Conservation (phyloP, 2,329 filamentous ascomycete genomes). For the Monosporascus sp. region DNA sequence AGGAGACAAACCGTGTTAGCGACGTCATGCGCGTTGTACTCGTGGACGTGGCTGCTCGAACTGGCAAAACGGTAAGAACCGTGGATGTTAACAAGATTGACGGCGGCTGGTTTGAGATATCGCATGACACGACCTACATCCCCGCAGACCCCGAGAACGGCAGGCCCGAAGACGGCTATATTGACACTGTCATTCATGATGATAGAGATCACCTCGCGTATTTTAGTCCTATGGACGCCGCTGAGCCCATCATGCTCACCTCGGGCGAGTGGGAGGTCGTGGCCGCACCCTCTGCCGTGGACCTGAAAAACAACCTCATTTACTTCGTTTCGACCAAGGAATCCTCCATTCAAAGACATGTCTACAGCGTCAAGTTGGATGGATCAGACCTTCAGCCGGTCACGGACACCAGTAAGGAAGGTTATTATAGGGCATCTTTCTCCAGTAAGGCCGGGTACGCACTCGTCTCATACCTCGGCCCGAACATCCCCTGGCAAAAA, state of each 20-base stretch:
- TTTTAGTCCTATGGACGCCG: slow-evolving; percentile 80
- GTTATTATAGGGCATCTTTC: slow-evolving; percentile 79
- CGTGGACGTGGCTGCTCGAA: slow-evolving; percentile 69
- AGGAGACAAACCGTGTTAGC: slow-evolving; percentile 91
- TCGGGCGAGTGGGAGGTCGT: slow-evolving; percentile 91
- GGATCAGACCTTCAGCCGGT: slow-evolving; percentile 68
- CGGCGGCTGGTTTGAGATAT: slow-evolving; percentile 95
- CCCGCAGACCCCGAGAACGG: slow-evolving; percentile 76
- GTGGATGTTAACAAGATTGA: slow-evolving; percentile 80
- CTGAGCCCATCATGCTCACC: slow-evolving; percentile 79
- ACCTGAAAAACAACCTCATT: slow-evolving; percentile 77
- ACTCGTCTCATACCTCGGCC: slow-evolving; percentile 78
- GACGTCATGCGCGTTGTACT: slow-evolving; percentile 84
- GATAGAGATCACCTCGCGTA: slow-evolving; percentile 90
- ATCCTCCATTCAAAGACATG: slow-evolving; percentile 81
- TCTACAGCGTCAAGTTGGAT: slow-evolving; percentile 84
- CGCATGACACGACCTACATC: slow-evolving; percentile 78
- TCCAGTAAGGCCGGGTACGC: slow-evolving; percentile 77
- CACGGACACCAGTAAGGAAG: slow-evolving; percentile 67
- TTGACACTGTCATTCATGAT: slow-evolving; percentile 83
- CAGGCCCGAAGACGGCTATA: slow-evolving; percentile 78
- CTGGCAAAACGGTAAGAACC: slow-evolving; percentile 72
- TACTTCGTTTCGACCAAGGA: slow-evolving; percentile 89
- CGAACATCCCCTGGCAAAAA: slow-evolving; percentile 84
- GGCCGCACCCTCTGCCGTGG: slow-evolving; percentile 75